Evolutionary conservation across 257 asterid genomes (phyloP).

Genomic region (Solanum microdontum): DNA sequence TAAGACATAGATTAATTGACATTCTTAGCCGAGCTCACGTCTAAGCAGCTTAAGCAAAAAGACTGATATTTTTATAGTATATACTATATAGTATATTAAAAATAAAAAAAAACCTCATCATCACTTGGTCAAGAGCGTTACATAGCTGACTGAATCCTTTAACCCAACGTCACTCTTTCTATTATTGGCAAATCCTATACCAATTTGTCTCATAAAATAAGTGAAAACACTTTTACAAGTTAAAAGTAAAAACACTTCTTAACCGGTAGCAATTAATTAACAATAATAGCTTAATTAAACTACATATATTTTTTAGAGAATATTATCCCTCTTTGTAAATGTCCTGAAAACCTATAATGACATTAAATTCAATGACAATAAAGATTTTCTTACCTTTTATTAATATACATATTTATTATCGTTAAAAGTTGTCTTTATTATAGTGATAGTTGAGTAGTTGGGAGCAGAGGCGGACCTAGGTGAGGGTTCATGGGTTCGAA

Average conservation of each 20-base stretch:
- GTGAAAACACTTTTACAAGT: not conserved
- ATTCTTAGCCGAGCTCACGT: not conserved
- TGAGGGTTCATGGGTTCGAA: rapidly evolving
- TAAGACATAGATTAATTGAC: rapidly evolving
- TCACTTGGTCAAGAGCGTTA: not conserved
- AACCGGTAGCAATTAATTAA: rapidly evolving
- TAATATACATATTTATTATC: too few species aligned
- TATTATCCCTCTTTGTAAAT: rapidly evolving
- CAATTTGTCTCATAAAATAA: not conserved
- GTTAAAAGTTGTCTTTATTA: too few species aligned
- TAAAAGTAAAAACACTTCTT: not conserved
- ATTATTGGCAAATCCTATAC: slow-evolving; percentile 34
- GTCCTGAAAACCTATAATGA: rapidly evolving
- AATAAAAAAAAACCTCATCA: too few species aligned
- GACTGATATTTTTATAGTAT: not conserved
- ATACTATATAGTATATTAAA: too few species aligned
- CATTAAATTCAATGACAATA: too few species aligned
- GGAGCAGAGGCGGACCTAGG: not conserved
- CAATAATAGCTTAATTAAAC: rapidly evolving
- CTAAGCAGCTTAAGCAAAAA: not conserved
- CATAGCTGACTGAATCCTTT: slow-evolving; percentile 10
- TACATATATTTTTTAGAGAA: too few species aligned
- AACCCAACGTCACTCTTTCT: slow-evolving; percentile 34
- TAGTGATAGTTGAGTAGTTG: not conserved
- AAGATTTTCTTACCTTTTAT: too few species aligned